A percentile compares a stretch with the other conserved stretches of the same genome.
These are phyloP conservation scores for Talaromyces stipitatus DNA, from an alignment of 495 filamentous ascomycete species.

Conservation along the genomic window DNA sequence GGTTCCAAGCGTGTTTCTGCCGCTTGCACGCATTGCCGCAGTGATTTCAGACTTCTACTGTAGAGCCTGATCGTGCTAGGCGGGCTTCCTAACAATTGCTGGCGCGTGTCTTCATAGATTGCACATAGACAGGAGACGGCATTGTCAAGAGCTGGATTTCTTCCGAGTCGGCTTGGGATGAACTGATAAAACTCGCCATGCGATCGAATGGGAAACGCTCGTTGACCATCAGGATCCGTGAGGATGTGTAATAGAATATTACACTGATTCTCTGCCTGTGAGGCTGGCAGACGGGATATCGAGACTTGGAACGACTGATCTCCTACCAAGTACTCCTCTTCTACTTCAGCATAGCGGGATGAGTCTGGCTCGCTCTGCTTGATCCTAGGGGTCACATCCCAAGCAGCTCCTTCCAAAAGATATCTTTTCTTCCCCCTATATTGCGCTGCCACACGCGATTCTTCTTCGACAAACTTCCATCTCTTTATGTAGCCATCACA, in stretches of 20 bases:
- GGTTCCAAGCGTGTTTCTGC: background rate
- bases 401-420: background rate
- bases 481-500: background rate
- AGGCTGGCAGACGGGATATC: background rate
- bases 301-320: background rate
- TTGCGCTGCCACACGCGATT: background rate
- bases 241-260: background rate
- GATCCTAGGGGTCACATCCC: background rate
- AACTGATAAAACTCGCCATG: background rate
- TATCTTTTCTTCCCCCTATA: background rate
- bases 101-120: slow-evolving; percentile 1
- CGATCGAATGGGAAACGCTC: background rate
- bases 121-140: background rate
- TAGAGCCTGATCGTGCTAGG: background rate
- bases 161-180: background rate
- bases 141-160: background rate
- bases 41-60: background rate
- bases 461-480: slow-evolving; percentile 2
- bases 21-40: background rate
- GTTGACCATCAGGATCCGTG: background rate
- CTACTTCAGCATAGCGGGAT: background rate
- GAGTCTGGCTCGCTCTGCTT: background rate
- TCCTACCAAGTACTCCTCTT: background rate
- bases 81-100: background rate
- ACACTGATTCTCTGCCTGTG: background rate